Evolutionary conservation across 495 filamentous ascomycete genomes (phyloP).

Genomic region (Penicillium crystallinum): DNA sequence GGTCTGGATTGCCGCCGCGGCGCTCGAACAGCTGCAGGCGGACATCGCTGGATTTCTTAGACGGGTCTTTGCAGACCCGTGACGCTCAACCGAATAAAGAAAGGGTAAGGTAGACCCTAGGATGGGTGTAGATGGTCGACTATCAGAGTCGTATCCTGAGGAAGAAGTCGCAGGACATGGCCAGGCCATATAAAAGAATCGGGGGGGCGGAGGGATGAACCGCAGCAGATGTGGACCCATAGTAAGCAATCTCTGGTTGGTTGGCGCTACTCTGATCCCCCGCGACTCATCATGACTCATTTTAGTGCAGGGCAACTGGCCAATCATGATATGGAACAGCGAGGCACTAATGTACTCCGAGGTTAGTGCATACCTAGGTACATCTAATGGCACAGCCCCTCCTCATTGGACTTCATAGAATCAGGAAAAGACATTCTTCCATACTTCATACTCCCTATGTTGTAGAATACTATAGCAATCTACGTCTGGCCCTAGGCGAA

Average conservation of each 20-base stretch:
- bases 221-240: slow-evolving; percentile 1
- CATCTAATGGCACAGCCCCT: neutral
- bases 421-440: too few relatives aligned
- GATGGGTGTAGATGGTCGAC: neutral
- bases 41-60: slow-evolving; percentile 25
- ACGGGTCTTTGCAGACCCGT: slow-evolving; percentile 29
- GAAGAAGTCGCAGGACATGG: slow-evolving; percentile 10
- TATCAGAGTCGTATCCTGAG: slow-evolving; percentile 25
- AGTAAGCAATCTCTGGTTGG: slow-evolving; percentile 9
- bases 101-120: neutral
- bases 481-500: too few relatives aligned
- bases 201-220: slow-evolving; percentile 4
- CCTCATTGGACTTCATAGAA: too few relatives aligned
- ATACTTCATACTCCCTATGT: too few relatives aligned
- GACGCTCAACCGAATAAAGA: slow-evolving; percentile 3
- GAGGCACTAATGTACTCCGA: neutral
- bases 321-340: neutral
- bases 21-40: slow-evolving; percentile 17
- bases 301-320: slow-evolving; percentile 16
- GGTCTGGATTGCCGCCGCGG: slow-evolving; percentile 18
- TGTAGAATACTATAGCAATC: too few relatives aligned
- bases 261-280: neutral
- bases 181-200: slow-evolving; percentile 7
- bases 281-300: slow-evolving; percentile 31
- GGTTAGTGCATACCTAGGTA: neutral